Percentiles rank a stretch among this genome's conserved stretches.
phyloP scores from a whole-genome alignment of 2,329 filamentous ascomycete species.

The Fusarium aywerte region DNA sequence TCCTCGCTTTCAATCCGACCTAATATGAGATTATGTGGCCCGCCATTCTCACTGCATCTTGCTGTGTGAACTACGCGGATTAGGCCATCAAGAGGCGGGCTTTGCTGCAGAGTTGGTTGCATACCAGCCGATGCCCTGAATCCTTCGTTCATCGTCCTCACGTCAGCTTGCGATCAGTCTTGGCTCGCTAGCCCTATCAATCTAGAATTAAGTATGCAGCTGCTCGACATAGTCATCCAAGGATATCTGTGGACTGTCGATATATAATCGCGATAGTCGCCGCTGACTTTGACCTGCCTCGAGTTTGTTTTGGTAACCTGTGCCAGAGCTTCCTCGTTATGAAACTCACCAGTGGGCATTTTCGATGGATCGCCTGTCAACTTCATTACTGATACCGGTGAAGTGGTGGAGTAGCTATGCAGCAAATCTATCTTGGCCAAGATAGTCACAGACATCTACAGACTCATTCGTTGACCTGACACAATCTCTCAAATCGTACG shows the following conservation, averaged over 20 bases:
- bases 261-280: not conserved
- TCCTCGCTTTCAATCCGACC: constrained; percentile 6
- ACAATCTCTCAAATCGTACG: not conserved
- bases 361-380: not conserved
- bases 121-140: constrained; percentile 6
- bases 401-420: not conserved
- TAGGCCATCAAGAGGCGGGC: not conserved
- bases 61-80: not conserved
- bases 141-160: constrained; percentile 20
- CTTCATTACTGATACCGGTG: not conserved
- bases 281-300: not conserved
- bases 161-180: constrained; percentile 28
- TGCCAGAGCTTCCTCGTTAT: not conserved
- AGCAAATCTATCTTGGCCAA: not conserved
- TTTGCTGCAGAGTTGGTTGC: constrained; percentile 1
- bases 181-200: constrained; percentile 11
- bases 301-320: not conserved
- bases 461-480: not conserved
- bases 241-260: not conserved
- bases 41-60: constrained; percentile 16
- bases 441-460: not conserved
- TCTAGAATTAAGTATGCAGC: not conserved
- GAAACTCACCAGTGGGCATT: not conserved
- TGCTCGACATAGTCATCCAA: not conserved
- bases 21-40: constrained; percentile 2